phyloP scores from a whole-genome alignment of 2,329 filamentous ascomycete species.

The Diaporthe amygdali region DNA sequence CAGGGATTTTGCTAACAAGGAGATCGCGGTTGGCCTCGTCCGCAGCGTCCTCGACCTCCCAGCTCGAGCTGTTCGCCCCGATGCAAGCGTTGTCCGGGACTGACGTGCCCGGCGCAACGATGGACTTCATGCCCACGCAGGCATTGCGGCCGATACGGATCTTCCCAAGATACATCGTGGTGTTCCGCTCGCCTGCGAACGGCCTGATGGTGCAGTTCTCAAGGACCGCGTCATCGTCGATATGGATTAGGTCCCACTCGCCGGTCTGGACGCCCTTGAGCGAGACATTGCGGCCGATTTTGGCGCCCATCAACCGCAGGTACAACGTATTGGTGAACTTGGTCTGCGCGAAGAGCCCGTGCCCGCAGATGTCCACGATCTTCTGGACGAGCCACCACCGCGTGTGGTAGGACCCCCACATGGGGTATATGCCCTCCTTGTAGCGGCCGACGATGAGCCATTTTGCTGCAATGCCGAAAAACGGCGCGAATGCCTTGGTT shows the following conservation, averaged over 20 bases:
- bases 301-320: conserved; percentile 56
- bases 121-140: conserved; percentile 52
- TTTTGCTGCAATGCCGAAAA: conserved; percentile 55
- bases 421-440: conserved; percentile 58
- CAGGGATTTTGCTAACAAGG: conserved; percentile 41
- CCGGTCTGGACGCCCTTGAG: conserved; percentile 50
- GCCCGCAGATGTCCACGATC: conserved; percentile 52
- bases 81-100: conserved; percentile 57
- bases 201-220: conserved; percentile 55
- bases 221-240: conserved; percentile 53
- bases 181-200: conserved; percentile 61
- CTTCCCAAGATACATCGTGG: conserved; percentile 59
- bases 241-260: conserved; percentile 63
- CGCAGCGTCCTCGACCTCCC: conserved; percentile 53
- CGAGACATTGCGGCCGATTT: conserved; percentile 57
- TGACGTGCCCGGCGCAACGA: conserved; percentile 54
- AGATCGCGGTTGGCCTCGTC: conserved; percentile 53
- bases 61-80: conserved; percentile 62
- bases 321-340: conserved; percentile 49
- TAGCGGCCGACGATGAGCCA: conserved; percentile 61
- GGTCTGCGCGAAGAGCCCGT: conserved; percentile 48
- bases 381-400: conserved; percentile 65
- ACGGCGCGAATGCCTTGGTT: conserved; percentile 46
- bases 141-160: conserved; percentile 55
- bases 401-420: conserved; percentile 64